Conservation (phyloP, 2,329 filamentous ascomycete species). For the Epicoccum nigrum region DNA sequence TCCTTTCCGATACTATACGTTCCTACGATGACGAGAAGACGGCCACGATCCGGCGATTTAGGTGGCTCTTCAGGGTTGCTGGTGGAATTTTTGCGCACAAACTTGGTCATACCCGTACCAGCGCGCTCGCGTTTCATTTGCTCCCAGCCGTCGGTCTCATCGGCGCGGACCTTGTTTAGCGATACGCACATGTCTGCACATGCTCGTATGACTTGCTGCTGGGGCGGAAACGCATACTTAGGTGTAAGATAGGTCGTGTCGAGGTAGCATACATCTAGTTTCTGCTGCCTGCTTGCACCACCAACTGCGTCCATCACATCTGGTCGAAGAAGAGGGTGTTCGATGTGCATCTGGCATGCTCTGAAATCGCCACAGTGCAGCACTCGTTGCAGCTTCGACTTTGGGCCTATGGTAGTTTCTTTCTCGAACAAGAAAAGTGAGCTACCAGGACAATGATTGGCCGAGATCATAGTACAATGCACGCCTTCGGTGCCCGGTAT, state of each 20-base stretch:
- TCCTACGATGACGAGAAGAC: conserved; percentile 88
- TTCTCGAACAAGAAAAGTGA: conserved; percentile 95
- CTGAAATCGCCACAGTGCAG: conserved; percentile 96
- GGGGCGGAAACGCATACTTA: conserved; percentile 90
- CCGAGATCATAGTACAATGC: conserved; percentile 89
- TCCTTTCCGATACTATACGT: conserved; percentile 99
- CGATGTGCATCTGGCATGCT: conserved; percentile 82
- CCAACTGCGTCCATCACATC: conserved; percentile 72
- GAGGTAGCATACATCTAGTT: conserved; percentile 93
- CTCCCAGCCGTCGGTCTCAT: conserved; percentile 63
- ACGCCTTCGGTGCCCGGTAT: conserved; percentile 84
- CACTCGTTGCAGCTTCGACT: conserved; percentile 73
- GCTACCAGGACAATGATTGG: conserved; percentile 95
- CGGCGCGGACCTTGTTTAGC: conserved; percentile 69
- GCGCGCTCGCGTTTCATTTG: conserved; percentile 61
- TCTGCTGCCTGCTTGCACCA: conserved; percentile 77
- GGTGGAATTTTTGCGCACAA: conserved; percentile 57
- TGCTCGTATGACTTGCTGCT: conserved; percentile 83
- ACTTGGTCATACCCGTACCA: conserved; percentile 67
- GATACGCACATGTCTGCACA: conserved; percentile 88
- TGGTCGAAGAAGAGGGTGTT: conserved; percentile 80
- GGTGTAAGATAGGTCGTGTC: conserved; percentile 98
- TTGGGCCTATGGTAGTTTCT: conserved; percentile 64
- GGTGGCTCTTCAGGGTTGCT: conserved; percentile 35
- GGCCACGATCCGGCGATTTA: conserved; percentile 57